Evolutionary conservation across 2,329 filamentous ascomycete genomes (phyloP).

Genomic region (Cytospora schulzeri): DNA sequence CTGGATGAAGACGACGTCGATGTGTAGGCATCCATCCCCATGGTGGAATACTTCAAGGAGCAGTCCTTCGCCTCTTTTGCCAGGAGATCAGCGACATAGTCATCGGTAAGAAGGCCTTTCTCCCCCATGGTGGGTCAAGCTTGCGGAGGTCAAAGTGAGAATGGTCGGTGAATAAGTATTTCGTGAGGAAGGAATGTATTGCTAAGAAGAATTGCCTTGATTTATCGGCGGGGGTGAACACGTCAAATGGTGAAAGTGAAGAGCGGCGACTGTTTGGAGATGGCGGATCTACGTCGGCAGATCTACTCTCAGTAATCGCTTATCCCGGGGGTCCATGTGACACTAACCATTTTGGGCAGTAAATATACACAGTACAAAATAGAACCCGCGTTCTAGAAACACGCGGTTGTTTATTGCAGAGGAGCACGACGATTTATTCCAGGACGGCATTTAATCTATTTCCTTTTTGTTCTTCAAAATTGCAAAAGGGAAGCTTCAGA

Average conservation of each 20-base stretch:
- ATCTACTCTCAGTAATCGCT: not conserved
- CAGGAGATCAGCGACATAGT: slow-evolving; percentile 79
- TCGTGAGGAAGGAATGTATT: not conserved
- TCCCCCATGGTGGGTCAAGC: slow-evolving; percentile 40
- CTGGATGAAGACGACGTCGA: slow-evolving; percentile 43
- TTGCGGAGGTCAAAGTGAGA: not conserved
- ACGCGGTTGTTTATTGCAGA: not conserved
- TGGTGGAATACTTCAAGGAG: slow-evolving; percentile 71
- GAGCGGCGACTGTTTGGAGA: not conserved
- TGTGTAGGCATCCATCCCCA: slow-evolving; percentile 70
- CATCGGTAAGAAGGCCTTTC: slow-evolving; percentile 65
- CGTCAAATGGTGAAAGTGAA: not conserved
- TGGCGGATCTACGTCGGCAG: not conserved
- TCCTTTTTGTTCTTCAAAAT: not conserved
- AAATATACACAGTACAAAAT: not conserved
- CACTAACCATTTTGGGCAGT: not conserved
- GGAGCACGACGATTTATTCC: not conserved
- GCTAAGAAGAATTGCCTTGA: not conserved
- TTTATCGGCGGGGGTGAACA: not conserved
- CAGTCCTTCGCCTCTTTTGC: slow-evolving; percentile 76
- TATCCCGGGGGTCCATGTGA: not conserved
- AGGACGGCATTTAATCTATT: not conserved
- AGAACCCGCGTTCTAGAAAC: not conserved
- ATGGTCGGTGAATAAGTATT: not conserved
- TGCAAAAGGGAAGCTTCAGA: not conserved